phyloP scores from a whole-genome alignment of 495 filamentous ascomycete species.

The Aspergillus bridgeri region DNA sequence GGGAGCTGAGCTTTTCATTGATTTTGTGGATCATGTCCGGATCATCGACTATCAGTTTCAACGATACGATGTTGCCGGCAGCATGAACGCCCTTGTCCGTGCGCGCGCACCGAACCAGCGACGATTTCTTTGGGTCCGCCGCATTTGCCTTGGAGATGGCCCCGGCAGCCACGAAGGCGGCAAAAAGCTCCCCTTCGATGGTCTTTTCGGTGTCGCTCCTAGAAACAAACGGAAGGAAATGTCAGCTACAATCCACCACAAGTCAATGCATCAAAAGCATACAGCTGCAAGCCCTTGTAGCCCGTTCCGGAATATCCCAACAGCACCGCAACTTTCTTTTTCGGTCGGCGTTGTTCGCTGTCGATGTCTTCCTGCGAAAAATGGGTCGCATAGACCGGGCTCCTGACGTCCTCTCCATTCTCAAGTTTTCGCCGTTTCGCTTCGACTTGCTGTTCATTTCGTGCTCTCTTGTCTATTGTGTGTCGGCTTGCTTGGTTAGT shows the following conservation, averaged over 20 bases:
- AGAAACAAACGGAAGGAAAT: constrained; percentile 33
- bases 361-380: constrained; percentile 78
- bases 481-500: constrained; percentile 66
- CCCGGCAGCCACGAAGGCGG: constrained; percentile 81
- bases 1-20: constrained; percentile 75
- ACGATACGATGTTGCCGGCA: constrained; percentile 89
- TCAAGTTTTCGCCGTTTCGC: constrained; percentile 58
- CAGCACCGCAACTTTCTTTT: constrained; percentile 92
- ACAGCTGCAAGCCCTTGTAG: constrained; percentile 95
- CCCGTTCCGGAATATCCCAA: constrained; percentile 96
- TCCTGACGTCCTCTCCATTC: constrained; percentile 36
- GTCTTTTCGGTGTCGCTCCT: constrained; percentile 69
- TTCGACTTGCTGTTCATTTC: constrained; percentile 52
- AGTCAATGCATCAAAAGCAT: constrained; percentile 6
- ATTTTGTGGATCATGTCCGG: constrained; percentile 82
- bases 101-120: constrained; percentile 85
- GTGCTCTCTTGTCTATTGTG: constrained; percentile 60
- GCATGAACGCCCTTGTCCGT: constrained; percentile 99
- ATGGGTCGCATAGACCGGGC: constrained; percentile 50
- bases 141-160: constrained; percentile 97
- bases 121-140: constrained; percentile 93
- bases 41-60: constrained; percentile 95
- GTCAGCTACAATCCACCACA: not conserved
- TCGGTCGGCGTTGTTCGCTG: constrained; percentile 78
- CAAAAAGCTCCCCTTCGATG: constrained; percentile 95